Base-by-base conservation (phyloP, 2,329 filamentous ascomycete genomes). In the Plenodomus biglobosus region DNA sequence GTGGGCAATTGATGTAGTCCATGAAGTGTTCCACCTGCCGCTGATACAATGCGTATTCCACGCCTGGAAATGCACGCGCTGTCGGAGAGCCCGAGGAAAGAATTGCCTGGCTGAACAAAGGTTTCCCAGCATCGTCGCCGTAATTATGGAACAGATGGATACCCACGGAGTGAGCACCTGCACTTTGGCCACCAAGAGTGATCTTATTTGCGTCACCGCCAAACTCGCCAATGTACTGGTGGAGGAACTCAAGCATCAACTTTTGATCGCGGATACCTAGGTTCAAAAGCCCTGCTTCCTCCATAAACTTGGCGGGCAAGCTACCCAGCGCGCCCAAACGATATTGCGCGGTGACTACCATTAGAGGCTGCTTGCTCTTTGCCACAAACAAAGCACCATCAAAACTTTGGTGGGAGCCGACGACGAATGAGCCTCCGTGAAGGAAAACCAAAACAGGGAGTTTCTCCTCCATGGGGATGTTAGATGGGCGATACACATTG, bases 111-210 rank as follows among this genome's bases (percentile, higher is more conserved):
- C 57, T 56, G 48, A 72, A 72, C 21, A 71, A 54, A 8, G 62
- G 60, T 21, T 65, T 67, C 13, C 56, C 63, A 11, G 52, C 40
- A 34, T 65, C 65, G 4, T 59, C 48, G n/a, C 59, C 64, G 44
- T 72, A 72, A 44, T 71, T 58, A 56, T 72, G 69, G 47, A 69
- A 71, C 13, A 67, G 61, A 42, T 70, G 68, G 27, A 71, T 59
- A 30, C 66, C 69, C 4, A 71, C 68, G 0, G 68, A 63, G 43
- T 72, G 69, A 2, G 58, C 69, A 30, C 73, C 73, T 17, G 73
- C 73, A 36, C 69, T 70, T 36, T 74, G 71, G 1, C 75, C 74
- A 42, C 67, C 73, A 5, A 76, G 59, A 1, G 68, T 75, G 42
- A 77, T 70, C 3, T 65, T 55, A 19, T 66, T 51, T 7, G 69